phyloP scores from a whole-genome alignment of 106 monocot genomes.

The Allium cepa region DNA sequence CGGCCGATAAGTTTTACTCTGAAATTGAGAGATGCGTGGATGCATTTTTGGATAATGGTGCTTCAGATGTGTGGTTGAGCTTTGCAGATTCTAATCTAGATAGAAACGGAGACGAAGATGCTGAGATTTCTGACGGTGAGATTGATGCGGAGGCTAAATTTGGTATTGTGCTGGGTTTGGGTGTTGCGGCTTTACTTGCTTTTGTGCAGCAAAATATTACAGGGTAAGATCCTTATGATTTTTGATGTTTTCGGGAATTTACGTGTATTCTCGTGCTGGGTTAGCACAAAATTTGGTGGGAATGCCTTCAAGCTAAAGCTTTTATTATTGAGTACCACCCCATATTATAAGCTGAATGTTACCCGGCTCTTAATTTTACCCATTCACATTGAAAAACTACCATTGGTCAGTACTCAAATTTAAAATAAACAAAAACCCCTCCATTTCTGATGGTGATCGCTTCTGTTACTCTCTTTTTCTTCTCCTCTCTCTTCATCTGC shows the following conservation, averaged over 20 bases:
- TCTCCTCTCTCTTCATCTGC: too few species aligned
- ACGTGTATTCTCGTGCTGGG: background rate
- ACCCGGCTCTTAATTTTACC: too few species aligned
- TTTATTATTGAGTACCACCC: background rate
- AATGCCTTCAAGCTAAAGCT: background rate
- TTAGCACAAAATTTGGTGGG: background rate
- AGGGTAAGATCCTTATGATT: constrained; percentile 34
- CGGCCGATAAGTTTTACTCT: constrained; percentile 50
- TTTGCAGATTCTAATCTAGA: constrained; percentile 16
- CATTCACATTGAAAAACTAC: too few species aligned
- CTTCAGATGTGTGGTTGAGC: constrained; percentile 35
- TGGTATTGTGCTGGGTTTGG: constrained; percentile 52
- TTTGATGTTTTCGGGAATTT: too few species aligned
- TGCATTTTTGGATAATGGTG: constrained; percentile 29
- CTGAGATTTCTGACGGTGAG: constrained; percentile 2
- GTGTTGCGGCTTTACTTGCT: constrained; percentile 69
- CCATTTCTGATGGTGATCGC: too few species aligned
- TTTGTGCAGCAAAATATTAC: constrained; percentile 83
- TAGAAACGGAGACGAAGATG: constrained; percentile 1
- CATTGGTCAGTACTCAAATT: too few species aligned
- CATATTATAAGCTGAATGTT: too few species aligned
- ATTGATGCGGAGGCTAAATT: constrained; percentile 25
- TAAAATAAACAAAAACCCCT: too few species aligned
- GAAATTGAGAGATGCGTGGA: constrained; percentile 38
- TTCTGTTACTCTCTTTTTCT: too few species aligned